These are phyloP conservation scores for Cladosporium austrohemisphaericum DNA, from an alignment of 2,329 filamentous ascomycete species.

Conservation along the genomic window DNA sequence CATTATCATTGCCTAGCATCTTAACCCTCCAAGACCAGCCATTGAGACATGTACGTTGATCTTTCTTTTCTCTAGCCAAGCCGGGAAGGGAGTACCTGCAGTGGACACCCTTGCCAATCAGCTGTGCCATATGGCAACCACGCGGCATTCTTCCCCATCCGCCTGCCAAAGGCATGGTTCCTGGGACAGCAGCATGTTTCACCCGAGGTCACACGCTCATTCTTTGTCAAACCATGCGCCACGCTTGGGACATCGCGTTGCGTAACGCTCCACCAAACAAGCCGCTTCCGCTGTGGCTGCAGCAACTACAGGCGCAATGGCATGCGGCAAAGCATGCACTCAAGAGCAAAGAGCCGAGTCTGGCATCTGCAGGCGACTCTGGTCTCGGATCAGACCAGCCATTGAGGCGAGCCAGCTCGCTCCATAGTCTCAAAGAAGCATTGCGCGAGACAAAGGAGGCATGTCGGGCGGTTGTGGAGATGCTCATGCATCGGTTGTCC, in stretches of 20 bases:
- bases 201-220: neutral
- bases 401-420: neutral
- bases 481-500: neutral
- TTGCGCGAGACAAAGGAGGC: conserved; percentile 6
- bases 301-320: conserved; percentile 10
- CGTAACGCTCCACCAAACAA: conserved; percentile 9
- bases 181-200: neutral
- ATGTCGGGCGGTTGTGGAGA: neutral
- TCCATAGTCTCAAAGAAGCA: conserved; percentile 4
- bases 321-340: conserved; percentile 1
- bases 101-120: neutral
- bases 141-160: neutral
- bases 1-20: neutral
- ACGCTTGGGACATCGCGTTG: conserved; percentile 1
- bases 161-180: neutral
- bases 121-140: neutral
- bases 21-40: neutral
- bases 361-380: neutral
- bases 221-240: neutral
- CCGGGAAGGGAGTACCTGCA: no score
- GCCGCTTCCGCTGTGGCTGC: conserved; percentile 8
- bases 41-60: no score
- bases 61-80: neutral
- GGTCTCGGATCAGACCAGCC: neutral
- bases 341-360: neutral